These are phyloP conservation scores for Ilyonectria robusta DNA, from an alignment of 2,329 filamentous ascomycete genomes.

Conservation along the genomic window DNA sequence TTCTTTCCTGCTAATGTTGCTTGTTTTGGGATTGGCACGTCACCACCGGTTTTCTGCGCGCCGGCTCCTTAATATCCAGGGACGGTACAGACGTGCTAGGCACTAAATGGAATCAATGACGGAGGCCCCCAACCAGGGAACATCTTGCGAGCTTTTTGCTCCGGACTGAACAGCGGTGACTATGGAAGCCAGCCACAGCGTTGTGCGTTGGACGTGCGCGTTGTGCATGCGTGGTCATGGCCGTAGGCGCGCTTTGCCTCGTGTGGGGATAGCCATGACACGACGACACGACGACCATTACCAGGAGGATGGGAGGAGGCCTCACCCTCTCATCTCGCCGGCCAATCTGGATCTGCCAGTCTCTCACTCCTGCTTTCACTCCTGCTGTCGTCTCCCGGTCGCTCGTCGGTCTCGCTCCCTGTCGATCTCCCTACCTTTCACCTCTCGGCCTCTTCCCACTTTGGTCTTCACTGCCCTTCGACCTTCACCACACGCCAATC, in stretches of 20 bases:
- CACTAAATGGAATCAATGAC: too few relatives aligned
- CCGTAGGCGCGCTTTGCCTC: neutral
- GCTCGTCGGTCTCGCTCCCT: neutral
- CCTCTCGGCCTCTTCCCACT: too few relatives aligned
- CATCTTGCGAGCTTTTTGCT: too few relatives aligned
- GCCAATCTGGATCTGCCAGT: constrained; percentile 3
- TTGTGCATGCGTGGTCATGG: neutral
- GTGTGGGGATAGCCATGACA: neutral
- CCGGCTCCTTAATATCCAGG: constrained; percentile 3
- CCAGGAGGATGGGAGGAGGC: neutral
- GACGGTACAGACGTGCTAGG: neutral
- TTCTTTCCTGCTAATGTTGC: neutral
- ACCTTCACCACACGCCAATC: neutral
- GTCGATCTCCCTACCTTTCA: neutral
- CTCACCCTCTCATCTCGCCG: neutral
- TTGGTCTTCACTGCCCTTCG: neutral
- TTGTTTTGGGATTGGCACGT: neutral
- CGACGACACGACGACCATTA: neutral
- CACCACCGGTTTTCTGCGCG: neutral
- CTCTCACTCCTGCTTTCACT: constrained; percentile 1
- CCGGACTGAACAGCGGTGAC: neutral
- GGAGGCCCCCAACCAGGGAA: too few relatives aligned
- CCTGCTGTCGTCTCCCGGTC: neutral
- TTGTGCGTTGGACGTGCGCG: constrained; percentile 5
- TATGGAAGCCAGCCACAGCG: neutral